phyloP scores from a whole-genome alignment of 2,329 filamentous ascomycete genomes.

The Paecilomyces formosus region DNA sequence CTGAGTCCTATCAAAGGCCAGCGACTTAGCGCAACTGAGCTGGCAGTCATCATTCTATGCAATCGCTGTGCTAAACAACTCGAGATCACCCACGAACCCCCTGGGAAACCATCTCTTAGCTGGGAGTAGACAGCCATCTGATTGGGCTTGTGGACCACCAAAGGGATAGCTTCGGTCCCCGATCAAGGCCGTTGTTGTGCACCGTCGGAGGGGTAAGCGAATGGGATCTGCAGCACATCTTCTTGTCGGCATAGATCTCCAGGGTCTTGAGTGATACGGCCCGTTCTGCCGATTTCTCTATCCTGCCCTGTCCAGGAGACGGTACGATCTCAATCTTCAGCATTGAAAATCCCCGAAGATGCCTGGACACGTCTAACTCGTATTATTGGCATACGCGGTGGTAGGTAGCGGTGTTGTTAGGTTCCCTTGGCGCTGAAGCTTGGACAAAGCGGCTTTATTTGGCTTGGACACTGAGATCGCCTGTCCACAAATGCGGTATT shows the following conservation, averaged over 20 bases:
- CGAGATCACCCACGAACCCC: not conserved
- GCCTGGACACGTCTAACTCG: not conserved
- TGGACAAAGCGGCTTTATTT: not conserved
- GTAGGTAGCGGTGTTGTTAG: not conserved
- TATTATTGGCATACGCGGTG: not conserved
- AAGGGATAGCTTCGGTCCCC: not conserved
- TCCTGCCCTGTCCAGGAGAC: not conserved
- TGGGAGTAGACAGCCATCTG: not conserved
- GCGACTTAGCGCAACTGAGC: not conserved
- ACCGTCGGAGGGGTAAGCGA: not conserved
- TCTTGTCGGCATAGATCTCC: not conserved
- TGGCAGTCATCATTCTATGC: not conserved
- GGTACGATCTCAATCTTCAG: not conserved
- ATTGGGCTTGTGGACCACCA: not conserved
- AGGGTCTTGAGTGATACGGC: not conserved
- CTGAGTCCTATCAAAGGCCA: not conserved
- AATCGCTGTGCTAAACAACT: not conserved
- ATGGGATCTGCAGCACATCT: not conserved
- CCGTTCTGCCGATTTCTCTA: not conserved
- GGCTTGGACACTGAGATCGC: not conserved
- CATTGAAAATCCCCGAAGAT: not conserved
- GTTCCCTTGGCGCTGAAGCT: not conserved
- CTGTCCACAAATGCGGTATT: not conserved
- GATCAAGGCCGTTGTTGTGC: not conserved
- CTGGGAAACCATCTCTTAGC: not conserved